Base-by-base conservation (phyloP, 2,329 filamentous ascomycete genomes). In the Sclerotinia minor region DNA sequence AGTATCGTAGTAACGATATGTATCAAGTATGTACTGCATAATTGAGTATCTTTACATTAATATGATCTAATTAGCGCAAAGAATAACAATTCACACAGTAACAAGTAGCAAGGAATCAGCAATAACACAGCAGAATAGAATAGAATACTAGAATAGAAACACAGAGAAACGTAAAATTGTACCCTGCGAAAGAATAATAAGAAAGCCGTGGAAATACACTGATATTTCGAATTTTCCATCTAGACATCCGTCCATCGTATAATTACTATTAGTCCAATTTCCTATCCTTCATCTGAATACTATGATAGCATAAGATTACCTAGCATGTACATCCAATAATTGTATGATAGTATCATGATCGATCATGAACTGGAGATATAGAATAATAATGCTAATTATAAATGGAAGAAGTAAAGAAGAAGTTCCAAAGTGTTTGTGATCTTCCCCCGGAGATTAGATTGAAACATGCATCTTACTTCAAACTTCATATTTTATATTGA, bases 371-470 rank as follows among this genome's bases (percentile, higher is more conserved):
- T n/a, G n/a, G n/a, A n/a, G n/a, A n/a, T n/a, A n/a, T n/a, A n/a
- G n/a, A n/a, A n/a, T n/a, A n/a, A n/a, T n/a, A n/a, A n/a, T n/a
- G n/a, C 35, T n/a, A 8, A 54, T 29, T 35, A 35, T 35, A 35
- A 54, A 7, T 29, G 8, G 8, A n/a, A 29, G 52, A 5, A 41
- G 11, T 35, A 54, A 54, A 35, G 17, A 38, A 55, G 35, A 19
- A 2, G 29, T 32, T 35, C 9, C 52, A 35, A 26, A 58, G 26
- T n/a, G n/a, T 44, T 41, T 6, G n/a, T 26, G 54, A 45, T 59
- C 41, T 7, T 9, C 57, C 15, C 47, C 5, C 32, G 21, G 58
- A 61, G 44, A 61, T 61, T 61, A 24, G 21, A 49, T 61, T 61
- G 44, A 61, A 61, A 61, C 19, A 61, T 17, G 6, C 38, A 41